Base-by-base conservation (phyloP, 805 yeast genomes). In the Yarrowia keelungensis region DNA sequence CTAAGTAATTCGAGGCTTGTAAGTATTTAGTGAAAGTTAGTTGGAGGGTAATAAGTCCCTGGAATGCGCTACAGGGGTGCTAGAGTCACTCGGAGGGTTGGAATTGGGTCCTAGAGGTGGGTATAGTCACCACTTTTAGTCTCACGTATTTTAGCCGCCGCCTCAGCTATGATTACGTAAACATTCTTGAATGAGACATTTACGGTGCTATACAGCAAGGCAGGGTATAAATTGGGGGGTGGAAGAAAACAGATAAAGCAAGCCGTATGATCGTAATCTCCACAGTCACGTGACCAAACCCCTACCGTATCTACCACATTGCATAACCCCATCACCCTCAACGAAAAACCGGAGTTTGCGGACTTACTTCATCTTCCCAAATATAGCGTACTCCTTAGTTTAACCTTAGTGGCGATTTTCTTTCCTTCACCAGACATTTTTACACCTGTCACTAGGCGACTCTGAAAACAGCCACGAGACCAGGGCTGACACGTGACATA, bases 401-500 rank as follows among this genome's bases (percentile, higher is more conserved):
- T 56, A 56, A 56, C 47, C 64, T 56, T 56, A 41, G 64, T 56
- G 64, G 64, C 64, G 64, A 56, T 56, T 56, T 56, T 56, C 64
- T 26, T 39, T 14, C 35, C 47, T 32, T 41, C 41, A 22, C 38
- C 59, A 53, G 35, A 14, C 32, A 14, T 19, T 53, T 53, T 53
- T 53, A 38, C 43, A 38, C 43, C 32, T 38, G 43, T 38, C 43
- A 16, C 58, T 5, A 38, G 38, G 7, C 32, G 14, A 35, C 14
- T 22, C 7, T 9, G 15, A 15, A 12, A 39, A 26, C 15, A 19
- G 46, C 61, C 15, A n/a, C 35, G 26, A 12, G 15, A 12, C 8
- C 10, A 47, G 39, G 51, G 51, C 36, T 8, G 35, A 47, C 51
- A 26, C 51, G 51, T 26, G 51, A 45, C 26, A 19, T 26, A 26